Percentiles rank a stretch among this genome's conserved stretches.
phyloP scores from a whole-genome alignment of 768 basidiomycete genomes.

The Amanita molliuscula region DNA sequence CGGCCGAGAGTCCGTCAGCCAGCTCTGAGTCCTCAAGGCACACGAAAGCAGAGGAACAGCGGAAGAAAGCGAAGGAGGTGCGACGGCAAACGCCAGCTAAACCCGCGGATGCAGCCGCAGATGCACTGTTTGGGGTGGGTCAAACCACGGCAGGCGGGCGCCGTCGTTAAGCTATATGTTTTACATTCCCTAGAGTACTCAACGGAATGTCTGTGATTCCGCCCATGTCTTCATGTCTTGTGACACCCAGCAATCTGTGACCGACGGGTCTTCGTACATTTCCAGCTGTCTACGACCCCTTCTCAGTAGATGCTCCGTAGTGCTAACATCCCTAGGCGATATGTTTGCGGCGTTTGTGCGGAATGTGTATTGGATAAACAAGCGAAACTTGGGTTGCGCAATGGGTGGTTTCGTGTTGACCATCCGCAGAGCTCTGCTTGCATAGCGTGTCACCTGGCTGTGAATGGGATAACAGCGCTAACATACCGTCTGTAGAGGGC shows the following conservation, averaged over 20 bases:
- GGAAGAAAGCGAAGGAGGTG: neutral
- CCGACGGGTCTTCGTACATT: slow-evolving; percentile 52
- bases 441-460: neutral
- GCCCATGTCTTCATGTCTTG: slow-evolving; percentile 64
- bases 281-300: slow-evolving; percentile 59
- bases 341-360: slow-evolving; percentile 49
- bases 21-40: neutral
- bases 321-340: slow-evolving; percentile 54
- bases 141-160: neutral
- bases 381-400: slow-evolving; percentile 53
- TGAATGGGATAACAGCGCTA: neutral
- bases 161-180: slow-evolving; percentile 2
- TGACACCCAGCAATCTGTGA: slow-evolving; percentile 70
- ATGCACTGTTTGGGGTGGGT: slow-evolving; percentile 11
- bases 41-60: neutral
- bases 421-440: slow-evolving; percentile 63
- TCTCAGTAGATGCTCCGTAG: slow-evolving; percentile 70
- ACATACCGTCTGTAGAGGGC: slow-evolving; percentile 32
- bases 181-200: neutral
- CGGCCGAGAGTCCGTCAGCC: neutral
- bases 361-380: slow-evolving; percentile 64
- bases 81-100: slow-evolving; percentile 6
- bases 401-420: slow-evolving; percentile 52
- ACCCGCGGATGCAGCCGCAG: slow-evolving; percentile 14
- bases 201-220: slow-evolving; percentile 11